Conservation (phyloP, 1,284 basidiomycete genomes). For the Sanghuangporus sanghuang region DNA sequence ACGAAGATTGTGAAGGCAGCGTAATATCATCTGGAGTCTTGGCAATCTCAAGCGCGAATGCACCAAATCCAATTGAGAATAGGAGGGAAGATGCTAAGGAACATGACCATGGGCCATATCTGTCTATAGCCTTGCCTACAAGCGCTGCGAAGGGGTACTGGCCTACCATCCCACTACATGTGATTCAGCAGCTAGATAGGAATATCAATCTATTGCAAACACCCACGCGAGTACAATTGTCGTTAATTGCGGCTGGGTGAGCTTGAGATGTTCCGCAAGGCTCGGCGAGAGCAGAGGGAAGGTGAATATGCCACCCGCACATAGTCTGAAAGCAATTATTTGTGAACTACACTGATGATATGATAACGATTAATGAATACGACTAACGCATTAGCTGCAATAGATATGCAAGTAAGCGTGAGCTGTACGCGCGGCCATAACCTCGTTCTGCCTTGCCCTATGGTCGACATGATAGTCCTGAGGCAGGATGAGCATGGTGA, state of each 20-base stretch:
- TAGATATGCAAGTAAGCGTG: constrained; percentile 44
- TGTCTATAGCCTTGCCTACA: constrained; percentile 55
- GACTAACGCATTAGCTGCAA: constrained; percentile 59
- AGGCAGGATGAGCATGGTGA: background rate
- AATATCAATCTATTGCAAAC: background rate
- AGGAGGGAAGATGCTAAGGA: constrained; percentile 57
- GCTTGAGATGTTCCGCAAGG: constrained; percentile 49
- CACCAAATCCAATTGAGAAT: constrained; percentile 53
- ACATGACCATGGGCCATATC: constrained; percentile 54
- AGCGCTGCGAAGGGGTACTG: constrained; percentile 63
- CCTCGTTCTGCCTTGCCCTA: background rate
- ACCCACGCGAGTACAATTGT: constrained; percentile 64
- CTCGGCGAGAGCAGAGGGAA: constrained; percentile 68
- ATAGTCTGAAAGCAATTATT: constrained; percentile 39
- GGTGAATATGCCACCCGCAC: constrained; percentile 68
- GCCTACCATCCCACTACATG: constrained; percentile 54
- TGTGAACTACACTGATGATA: background rate
- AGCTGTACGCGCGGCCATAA: constrained; percentile 21
- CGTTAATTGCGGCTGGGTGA: constrained; percentile 73
- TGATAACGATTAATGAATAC: constrained; percentile 3
- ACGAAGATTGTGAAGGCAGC: constrained; percentile 37
- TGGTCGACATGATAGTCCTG: constrained; percentile 5
- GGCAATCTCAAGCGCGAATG: constrained; percentile 54
- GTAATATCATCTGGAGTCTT: constrained; percentile 35
- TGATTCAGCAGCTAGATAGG: background rate